Evolutionary conservation across 2,329 filamentous ascomycete genomes (phyloP).

Genomic region (Venturia effusa): DNA sequence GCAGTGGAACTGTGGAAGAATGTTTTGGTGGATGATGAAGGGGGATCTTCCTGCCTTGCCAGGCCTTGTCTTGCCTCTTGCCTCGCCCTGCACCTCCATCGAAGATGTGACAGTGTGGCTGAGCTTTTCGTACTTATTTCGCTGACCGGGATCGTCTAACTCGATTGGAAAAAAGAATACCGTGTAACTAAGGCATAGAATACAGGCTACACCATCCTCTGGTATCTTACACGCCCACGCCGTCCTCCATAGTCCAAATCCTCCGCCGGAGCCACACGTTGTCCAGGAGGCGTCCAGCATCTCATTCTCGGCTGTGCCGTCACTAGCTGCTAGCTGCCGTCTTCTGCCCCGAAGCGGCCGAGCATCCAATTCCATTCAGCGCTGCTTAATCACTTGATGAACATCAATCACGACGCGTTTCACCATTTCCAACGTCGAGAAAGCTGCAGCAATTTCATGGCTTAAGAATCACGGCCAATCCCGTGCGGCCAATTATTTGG

Average conservation of each 20-base stretch:
- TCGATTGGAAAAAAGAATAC: background rate
- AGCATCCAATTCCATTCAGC: background rate
- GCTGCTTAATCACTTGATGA: background rate
- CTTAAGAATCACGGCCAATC: background rate
- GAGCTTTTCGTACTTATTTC: background rate
- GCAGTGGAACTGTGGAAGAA: too few species aligned
- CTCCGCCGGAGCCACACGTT: background rate
- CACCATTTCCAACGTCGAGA: background rate
- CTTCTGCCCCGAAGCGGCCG: background rate
- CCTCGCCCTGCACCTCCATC: background rate
- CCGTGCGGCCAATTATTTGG: background rate
- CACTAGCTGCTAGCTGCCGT: too few species aligned
- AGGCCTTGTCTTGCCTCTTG: too few species aligned
- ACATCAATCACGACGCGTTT: background rate
- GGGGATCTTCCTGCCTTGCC: background rate
- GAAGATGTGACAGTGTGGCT: background rate
- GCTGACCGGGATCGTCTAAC: background rate
- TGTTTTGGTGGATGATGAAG: too few species aligned
- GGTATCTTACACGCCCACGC: too few species aligned
- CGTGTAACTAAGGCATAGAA: background rate
- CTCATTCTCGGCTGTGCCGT: background rate
- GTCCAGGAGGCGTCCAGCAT: background rate
- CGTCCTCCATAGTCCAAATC: too few species aligned
- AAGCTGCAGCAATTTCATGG: background rate
- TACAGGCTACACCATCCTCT: too few species aligned